These are phyloP conservation scores for Talaromyces wortmannii DNA, from an alignment of 495 filamentous ascomycete species.

Conservation along the genomic window DNA sequence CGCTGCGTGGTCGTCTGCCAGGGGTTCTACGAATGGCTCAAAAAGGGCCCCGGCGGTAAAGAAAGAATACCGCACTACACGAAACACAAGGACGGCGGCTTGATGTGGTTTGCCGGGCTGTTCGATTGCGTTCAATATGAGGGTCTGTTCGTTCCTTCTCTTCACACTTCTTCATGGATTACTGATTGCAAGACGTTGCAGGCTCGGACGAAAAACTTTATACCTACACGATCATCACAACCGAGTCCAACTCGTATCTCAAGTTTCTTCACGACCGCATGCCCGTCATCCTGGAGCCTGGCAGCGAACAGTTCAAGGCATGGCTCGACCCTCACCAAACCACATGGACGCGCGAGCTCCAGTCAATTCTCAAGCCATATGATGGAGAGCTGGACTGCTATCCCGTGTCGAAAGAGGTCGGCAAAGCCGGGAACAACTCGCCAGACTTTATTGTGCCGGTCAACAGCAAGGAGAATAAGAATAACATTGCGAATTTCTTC, in stretches of 20 bases:
- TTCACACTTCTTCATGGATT: not conserved
- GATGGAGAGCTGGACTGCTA: slow-evolving; percentile 78
- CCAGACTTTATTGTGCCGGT: slow-evolving; percentile 76
- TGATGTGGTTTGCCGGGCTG: slow-evolving; percentile 87
- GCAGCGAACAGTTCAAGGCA: slow-evolving; percentile 56
- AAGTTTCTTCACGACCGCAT: slow-evolving; percentile 88
- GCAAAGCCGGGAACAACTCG: slow-evolving; percentile 92
- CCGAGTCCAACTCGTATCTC: slow-evolving; percentile 69
- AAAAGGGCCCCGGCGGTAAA: slow-evolving; percentile 64
- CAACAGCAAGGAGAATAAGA: slow-evolving; percentile 77
- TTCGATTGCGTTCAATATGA: slow-evolving; percentile 87
- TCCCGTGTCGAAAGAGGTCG: slow-evolving; percentile 80
- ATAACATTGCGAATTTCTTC: slow-evolving; percentile 92
- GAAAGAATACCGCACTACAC: slow-evolving; percentile 79
- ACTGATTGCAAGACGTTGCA: not conserved
- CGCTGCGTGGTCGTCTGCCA: slow-evolving; percentile 81
- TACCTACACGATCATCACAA: slow-evolving; percentile 91
- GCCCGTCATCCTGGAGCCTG: slow-evolving; percentile 85
- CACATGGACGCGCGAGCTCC: slow-evolving; percentile 74
- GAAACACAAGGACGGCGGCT: slow-evolving; percentile 68
- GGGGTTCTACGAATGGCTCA: slow-evolving; percentile 96
- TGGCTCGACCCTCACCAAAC: slow-evolving; percentile 74
- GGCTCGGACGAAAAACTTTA: slow-evolving; percentile 61
- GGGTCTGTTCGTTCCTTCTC: slow-evolving; percentile 32
- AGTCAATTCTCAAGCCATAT: slow-evolving; percentile 69